These are phyloP conservation scores for Yarrowia porcina DNA, from an alignment of 805 yeast species.

Conservation along the genomic window DNA sequence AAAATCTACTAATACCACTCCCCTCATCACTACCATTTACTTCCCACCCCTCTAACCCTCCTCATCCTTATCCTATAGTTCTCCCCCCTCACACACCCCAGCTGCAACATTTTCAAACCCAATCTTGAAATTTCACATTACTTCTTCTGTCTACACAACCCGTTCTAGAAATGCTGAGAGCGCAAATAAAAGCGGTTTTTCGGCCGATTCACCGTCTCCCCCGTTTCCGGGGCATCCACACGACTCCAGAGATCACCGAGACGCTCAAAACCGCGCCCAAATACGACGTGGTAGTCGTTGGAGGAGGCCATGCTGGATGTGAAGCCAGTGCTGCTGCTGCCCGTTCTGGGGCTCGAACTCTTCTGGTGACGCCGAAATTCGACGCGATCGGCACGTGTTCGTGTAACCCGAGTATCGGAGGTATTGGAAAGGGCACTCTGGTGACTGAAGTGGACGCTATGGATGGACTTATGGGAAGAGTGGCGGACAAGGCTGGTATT, in stretches of 20 bases:
- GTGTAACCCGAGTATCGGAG: conserved; percentile 97
- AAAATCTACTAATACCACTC: too few relatives aligned
- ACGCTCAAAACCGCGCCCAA: conserved; percentile 27
- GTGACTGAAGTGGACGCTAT: conserved; percentile 92
- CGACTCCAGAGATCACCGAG: background rate
- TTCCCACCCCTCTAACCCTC: too few relatives aligned
- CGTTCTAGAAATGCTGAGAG: background rate
- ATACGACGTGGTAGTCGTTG: conserved; percentile 77
- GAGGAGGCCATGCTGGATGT: conserved; percentile 99
- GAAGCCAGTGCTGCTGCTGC: conserved; percentile 96
- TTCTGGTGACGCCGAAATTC: conserved; percentile 72
- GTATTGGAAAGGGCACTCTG: conserved; percentile 95
- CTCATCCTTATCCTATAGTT: too few relatives aligned
- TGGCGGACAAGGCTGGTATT: conserved; percentile 91
- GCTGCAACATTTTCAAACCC: background rate
- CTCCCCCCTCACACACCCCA: background rate
- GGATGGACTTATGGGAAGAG: conserved; percentile 82
- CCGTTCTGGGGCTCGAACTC: conserved; percentile 67
- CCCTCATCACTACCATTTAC: too few relatives aligned
- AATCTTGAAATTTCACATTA: conserved; percentile 5
- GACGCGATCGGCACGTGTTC: conserved; percentile 88
- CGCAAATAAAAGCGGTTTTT: background rate
- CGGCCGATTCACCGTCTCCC: background rate
- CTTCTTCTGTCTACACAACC: background rate
- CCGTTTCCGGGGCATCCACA: background rate